Conservation (phyloP, 2,329 filamentous ascomycete species). For the Xylariaceae sp. region DNA sequence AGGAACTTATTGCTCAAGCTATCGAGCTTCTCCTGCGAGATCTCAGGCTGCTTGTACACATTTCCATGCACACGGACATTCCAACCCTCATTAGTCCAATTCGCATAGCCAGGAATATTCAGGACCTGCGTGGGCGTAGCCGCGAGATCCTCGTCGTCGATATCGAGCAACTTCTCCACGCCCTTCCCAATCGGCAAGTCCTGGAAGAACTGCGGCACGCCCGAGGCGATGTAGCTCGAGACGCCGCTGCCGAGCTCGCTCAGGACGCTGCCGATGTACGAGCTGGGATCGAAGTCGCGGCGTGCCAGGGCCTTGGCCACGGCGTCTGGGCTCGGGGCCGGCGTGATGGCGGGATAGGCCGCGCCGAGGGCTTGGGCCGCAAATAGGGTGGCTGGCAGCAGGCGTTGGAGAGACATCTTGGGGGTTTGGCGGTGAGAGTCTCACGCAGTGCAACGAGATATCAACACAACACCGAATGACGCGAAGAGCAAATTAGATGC, state of each 20-base stretch:
- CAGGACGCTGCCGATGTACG: constrained; percentile 47
- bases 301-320: constrained; percentile 33
- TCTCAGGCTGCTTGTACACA: constrained; percentile 73
- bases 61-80: constrained; percentile 72
- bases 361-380: constrained; percentile 22
- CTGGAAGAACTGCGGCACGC: constrained; percentile 63
- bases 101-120: constrained; percentile 66
- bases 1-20: constrained; percentile 66
- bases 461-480: neutral
- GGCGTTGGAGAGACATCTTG: constrained; percentile 15
- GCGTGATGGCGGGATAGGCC: constrained; percentile 43
- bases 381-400: constrained; percentile 19
- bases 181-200: constrained; percentile 57
- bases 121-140: constrained; percentile 64
- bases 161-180: constrained; percentile 57
- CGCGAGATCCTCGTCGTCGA: constrained; percentile 53
- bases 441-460: neutral
- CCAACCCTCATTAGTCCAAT: constrained; percentile 75
- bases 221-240: constrained; percentile 56
- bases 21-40: constrained; percentile 59
- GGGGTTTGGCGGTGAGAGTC: neutral
- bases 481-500: neutral
- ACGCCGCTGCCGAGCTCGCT: constrained; percentile 49
- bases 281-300: constrained; percentile 40
- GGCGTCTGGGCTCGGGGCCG: constrained; percentile 38